Percentiles rank a stretch among this genome's conserved stretches.
Conservation (phyloP, 1,284 basidiomycete species). For the Wallemia mellicola region DNA sequence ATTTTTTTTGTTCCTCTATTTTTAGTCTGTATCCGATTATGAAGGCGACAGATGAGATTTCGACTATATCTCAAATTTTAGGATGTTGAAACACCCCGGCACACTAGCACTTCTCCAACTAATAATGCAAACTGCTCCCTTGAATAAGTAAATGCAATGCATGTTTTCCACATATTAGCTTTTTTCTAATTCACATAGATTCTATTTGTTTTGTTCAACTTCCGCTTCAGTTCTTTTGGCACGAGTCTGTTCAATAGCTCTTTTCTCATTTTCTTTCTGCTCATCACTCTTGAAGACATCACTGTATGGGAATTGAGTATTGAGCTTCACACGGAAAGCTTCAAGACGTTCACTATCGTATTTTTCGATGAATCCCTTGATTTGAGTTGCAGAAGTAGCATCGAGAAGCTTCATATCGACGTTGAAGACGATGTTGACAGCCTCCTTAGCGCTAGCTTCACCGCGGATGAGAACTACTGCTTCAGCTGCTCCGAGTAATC, state of each 20-base stretch:
- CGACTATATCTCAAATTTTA: too few relatives aligned
- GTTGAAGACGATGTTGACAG: constrained; percentile 8
- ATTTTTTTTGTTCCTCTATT: not conserved
- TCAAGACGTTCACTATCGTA: constrained; percentile 5
- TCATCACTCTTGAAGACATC: constrained; percentile 13
- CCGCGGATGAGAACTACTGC: not conserved
- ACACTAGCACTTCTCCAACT: too few relatives aligned
- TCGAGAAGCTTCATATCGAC: constrained; percentile 3
- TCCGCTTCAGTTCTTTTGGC: not conserved
- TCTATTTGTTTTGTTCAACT: not conserved
- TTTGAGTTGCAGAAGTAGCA: constrained; percentile 2
- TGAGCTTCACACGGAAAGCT: constrained; percentile 11
- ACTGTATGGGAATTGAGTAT: constrained; percentile 14
- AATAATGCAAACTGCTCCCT: too few relatives aligned
- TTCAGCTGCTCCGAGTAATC: constrained; percentile 4
- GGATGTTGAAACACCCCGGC: too few relatives aligned
- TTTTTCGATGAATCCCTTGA: constrained; percentile 4
- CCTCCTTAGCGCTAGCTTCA: not conserved
- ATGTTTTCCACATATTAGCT: not conserved
- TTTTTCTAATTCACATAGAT: not conserved
- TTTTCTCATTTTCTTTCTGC: constrained; percentile 10
- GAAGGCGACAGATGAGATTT: not conserved
- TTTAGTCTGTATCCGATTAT: too few relatives aligned
- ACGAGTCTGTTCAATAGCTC: constrained; percentile 1
- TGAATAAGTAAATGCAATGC: not conserved